Evolutionary conservation across 495 filamentous ascomycete species (phyloP).

Genomic region (Rhypophila decipiens): DNA sequence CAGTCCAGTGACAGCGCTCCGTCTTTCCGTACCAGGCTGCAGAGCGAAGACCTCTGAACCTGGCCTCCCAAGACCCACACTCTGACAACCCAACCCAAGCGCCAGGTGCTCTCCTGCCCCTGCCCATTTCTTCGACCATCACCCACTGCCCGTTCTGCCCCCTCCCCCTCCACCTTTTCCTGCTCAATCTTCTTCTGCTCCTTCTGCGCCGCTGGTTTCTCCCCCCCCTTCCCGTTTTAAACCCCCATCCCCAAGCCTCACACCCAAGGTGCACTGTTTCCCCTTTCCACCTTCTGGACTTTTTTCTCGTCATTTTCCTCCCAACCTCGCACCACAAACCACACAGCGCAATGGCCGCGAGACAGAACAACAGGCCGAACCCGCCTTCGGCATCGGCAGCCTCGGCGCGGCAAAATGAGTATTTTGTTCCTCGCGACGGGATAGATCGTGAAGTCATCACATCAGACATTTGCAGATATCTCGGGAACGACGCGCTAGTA

Average conservation of each 20-base stretch:
- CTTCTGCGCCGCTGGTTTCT: slow-evolving; percentile 3
- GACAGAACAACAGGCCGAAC: slow-evolving; percentile 30
- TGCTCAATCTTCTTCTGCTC: neutral
- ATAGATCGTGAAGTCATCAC: slow-evolving; percentile 93
- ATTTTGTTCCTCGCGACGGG: slow-evolving; percentile 81
- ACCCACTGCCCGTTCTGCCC: slow-evolving; percentile 15
- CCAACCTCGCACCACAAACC: neutral
- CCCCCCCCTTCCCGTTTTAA: neutral
- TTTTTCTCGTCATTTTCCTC: slow-evolving; percentile 3
- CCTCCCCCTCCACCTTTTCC: slow-evolving; percentile 10
- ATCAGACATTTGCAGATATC: slow-evolving; percentile 89
- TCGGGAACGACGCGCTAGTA: slow-evolving; percentile 86
- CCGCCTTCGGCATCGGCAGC: slow-evolving; percentile 31
- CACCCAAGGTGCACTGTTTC: no score
- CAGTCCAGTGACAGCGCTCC: neutral
- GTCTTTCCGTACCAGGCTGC: neutral
- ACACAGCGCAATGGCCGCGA: slow-evolving; percentile 22
- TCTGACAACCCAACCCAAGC: slow-evolving; percentile 27
- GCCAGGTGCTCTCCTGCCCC: slow-evolving; percentile 16
- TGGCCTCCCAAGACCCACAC: slow-evolving; percentile 8
- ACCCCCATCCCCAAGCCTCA: neutral
- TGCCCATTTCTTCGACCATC: slow-evolving; percentile 22
- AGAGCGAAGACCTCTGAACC: neutral
- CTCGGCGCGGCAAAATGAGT: slow-evolving; percentile 64
- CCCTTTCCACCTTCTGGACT: neutral